Percentiles rank a stretch among this genome's conserved stretches.
phyloP scores from a whole-genome alignment of 306 rosid genomes.

The Quercus mongolica region DNA sequence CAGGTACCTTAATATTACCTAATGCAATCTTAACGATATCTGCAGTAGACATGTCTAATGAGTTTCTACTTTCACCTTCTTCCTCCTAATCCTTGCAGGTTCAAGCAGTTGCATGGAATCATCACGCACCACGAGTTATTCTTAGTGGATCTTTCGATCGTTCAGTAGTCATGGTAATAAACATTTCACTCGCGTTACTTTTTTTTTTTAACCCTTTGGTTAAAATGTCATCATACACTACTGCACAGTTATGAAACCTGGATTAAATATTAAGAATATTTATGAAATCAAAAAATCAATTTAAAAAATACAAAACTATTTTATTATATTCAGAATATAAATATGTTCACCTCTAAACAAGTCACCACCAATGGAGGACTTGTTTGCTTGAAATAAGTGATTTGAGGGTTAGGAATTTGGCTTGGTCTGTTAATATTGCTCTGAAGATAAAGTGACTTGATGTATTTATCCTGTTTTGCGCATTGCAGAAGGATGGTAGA shows the following conservation, averaged over 20 bases:
- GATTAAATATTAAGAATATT: too few relatives aligned
- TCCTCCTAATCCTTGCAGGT: constrained; percentile 54
- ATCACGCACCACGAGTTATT: constrained; percentile 67
- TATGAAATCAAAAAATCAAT: too few relatives aligned
- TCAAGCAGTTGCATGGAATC: constrained; percentile 93
- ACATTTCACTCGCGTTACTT: background rate
- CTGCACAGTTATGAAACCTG: background rate
- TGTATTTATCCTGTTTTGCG: constrained; percentile 16
- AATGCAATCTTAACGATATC: background rate
- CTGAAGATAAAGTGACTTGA: background rate
- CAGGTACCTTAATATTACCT: background rate
- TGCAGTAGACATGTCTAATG: background rate
- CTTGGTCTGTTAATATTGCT: background rate
- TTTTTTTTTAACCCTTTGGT: background rate
- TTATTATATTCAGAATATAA: background rate
- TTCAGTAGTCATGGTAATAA: constrained; percentile 74
- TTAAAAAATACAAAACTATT: too few relatives aligned
- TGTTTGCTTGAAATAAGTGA: constrained; percentile 3
- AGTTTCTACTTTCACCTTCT: constrained; percentile 21
- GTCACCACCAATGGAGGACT: background rate
- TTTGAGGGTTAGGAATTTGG: background rate
- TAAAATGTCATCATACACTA: background rate
- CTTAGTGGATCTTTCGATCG: constrained; percentile 95
- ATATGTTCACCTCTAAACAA: background rate
- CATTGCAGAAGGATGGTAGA: constrained; percentile 85